Evolutionary conservation across 768 basidiomycete species (phyloP).

Genomic region (Polyporus arcularius): DNA sequence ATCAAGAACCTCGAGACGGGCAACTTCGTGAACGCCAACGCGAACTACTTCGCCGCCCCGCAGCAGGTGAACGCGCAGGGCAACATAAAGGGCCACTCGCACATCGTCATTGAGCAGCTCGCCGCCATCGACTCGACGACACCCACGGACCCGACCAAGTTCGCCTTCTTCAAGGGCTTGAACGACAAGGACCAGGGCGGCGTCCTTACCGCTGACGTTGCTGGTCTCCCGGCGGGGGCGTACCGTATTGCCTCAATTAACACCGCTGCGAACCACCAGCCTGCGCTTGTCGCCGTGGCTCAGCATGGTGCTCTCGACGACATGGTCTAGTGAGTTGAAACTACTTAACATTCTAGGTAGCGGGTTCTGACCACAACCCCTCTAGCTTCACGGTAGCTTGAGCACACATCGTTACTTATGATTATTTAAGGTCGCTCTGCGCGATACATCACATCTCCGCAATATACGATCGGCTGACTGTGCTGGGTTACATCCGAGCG

Average conservation of each 20-base stretch:
- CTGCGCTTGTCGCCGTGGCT: slow-evolving; percentile 39
- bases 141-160: slow-evolving; percentile 48
- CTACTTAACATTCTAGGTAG: background rate
- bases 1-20: slow-evolving; percentile 52
- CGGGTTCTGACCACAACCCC: no score
- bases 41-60: slow-evolving; percentile 57
- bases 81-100: slow-evolving; percentile 52
- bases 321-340: slow-evolving; percentile 35
- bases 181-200: slow-evolving; percentile 46
- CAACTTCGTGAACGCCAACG: slow-evolving; percentile 54
- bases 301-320: slow-evolving; percentile 45
- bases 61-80: slow-evolving; percentile 46
- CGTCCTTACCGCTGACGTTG: slow-evolving; percentile 36
- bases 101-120: slow-evolving; percentile 54
- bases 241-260: slow-evolving; percentile 47
- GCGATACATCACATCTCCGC: no score
- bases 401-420: no score
- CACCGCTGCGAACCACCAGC: slow-evolving; percentile 47
- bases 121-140: slow-evolving; percentile 40
- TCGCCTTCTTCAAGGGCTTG: slow-evolving; percentile 66
- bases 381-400: no score
- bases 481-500: no score
- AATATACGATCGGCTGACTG: no score
- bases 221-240: slow-evolving; percentile 42
- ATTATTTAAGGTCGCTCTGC: no score